Base-by-base conservation (phyloP, 441 rosid genomes). In the Hura crepitans region DNA sequence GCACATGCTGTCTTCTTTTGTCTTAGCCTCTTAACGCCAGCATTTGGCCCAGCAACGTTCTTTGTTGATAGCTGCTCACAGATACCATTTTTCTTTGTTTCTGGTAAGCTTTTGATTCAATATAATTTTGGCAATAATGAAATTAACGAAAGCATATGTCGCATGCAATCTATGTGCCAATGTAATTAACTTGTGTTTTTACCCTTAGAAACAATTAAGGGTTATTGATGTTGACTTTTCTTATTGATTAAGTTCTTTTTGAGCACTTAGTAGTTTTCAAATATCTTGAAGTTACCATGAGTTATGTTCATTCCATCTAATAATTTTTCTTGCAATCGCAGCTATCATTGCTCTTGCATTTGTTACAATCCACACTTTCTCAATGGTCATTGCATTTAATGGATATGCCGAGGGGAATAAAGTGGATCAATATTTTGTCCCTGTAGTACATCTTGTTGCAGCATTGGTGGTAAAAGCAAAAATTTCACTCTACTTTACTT, bases 1-100 rank as follows among this genome's bases (percentile, higher is more conserved):
- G 99, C 99, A 37, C 97, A 95, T 80, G 97, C 96, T 46, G 97
- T 95, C 77, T 92, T 92, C 81, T 95, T 95, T 73, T 95, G 97
- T 74, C 79, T 95, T 69, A 90, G 99, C 80, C 89, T 95, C 78
- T 84, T 94, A 74, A 90, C 96, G 3, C 97, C 97, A n/a, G 86
- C 99, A 62, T 95, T 95, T 86, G 99, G 99, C 73, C 97, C 99
- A 47, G 99, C 99, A 20, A 92, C 99, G 46, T 87, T 76, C 80
- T 90, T 84, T 65, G 81, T 83, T 7, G 92, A 90, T 47, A 83
- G 80, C 76, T 95, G 97, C 80, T 82, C 97, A 8, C 81, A 77
- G 74, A 77, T 95, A 56, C 97, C 97, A 8, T 92, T 90, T 80
- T 95, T 92, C 74, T 97, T 95, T 64, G 72, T 92, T 83, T 95